Evolutionary conservation across 495 filamentous ascomycete species (phyloP).

Genomic region (Hypoxylon intermedium): DNA sequence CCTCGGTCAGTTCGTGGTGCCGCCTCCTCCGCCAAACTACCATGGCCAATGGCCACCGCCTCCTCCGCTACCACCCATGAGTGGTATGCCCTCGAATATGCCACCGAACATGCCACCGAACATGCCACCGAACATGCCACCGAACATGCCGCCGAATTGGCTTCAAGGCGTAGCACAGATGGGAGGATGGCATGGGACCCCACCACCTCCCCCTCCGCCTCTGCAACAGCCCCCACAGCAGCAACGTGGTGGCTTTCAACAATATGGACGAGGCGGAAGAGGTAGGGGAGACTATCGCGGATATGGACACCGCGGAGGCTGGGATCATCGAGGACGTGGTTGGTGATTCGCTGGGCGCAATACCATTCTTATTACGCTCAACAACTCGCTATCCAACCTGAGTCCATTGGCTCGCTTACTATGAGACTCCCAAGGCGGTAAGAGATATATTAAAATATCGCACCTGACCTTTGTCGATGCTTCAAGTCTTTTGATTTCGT

Average conservation of each 20-base stretch:
- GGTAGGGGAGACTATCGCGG: conserved; percentile 42
- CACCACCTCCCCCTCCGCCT: conserved; percentile 32
- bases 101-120: conserved; percentile 40
- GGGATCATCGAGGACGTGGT: conserved; percentile 40
- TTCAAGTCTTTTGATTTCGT: too few species aligned
- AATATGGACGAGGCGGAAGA: conserved; percentile 40
- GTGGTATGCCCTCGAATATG: conserved; percentile 34
- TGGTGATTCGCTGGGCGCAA: conserved; percentile 23
- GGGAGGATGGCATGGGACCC: conserved; percentile 33
- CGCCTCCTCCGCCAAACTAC: conserved; percentile 56
- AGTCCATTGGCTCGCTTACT: too few species aligned
- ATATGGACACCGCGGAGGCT: conserved; percentile 40
- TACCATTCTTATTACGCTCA: too few species aligned
- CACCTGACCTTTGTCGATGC: too few species aligned
- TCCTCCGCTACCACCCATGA: conserved; percentile 33
- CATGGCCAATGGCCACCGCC: conserved; percentile 61
- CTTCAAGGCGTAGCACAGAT: conserved; percentile 27
- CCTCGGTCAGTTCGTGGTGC: conserved; percentile 41
- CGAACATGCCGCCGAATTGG: conserved; percentile 41
- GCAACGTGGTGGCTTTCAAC: conserved; percentile 35
- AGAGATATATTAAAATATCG: too few species aligned
- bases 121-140: conserved; percentile 39
- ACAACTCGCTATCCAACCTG: too few species aligned
- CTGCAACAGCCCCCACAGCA: conserved; percentile 29
- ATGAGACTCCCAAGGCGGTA: too few species aligned